Evolutionary conservation across 116 monocot species (phyloP).

Genomic region (Papilionanthe hybrid): DNA sequence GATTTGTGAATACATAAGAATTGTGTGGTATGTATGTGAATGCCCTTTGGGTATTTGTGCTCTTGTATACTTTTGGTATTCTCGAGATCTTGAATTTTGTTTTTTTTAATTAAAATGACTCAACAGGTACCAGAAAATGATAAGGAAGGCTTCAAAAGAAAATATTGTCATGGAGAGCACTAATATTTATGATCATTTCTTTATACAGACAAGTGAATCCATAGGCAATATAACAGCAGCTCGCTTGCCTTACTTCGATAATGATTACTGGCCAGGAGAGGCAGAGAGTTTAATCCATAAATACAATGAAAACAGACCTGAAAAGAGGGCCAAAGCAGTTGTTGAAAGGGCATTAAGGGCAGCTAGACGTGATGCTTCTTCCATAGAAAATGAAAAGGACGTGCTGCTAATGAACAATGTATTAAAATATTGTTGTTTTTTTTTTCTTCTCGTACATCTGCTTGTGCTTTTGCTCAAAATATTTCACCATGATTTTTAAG

Average conservation of each 20-base stretch:
- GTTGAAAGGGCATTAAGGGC: slow-evolving; percentile 31
- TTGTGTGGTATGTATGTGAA: no score
- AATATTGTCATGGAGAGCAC: slow-evolving; percentile 32
- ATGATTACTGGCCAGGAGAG: slow-evolving; percentile 48
- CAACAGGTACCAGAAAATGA: slow-evolving; percentile 38
- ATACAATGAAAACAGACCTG: slow-evolving; percentile 12
- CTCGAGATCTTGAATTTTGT: neutral
- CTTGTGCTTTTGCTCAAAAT: neutral
- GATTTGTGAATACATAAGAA: no score
- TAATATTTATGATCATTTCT: slow-evolving; percentile 39
- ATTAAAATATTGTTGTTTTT: neutral
- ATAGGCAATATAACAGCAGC: slow-evolving; percentile 35
- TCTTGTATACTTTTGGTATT: neutral
- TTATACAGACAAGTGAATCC: slow-evolving; percentile 27
- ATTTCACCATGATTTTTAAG: neutral
- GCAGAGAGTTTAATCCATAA: slow-evolving; percentile 26
- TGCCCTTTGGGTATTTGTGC: neutral
- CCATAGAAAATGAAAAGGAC: slow-evolving; percentile 29
- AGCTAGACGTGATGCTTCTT: slow-evolving; percentile 27
- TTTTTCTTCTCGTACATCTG: neutral
- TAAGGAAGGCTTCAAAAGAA: slow-evolving; percentile 27
- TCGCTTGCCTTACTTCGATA: slow-evolving; percentile 44
- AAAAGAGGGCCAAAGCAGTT: slow-evolving; percentile 16
- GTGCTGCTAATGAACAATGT: slow-evolving; percentile 29
- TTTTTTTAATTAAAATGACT: neutral